A percentile compares a stretch with the other conserved stretches of the same genome.
These are phyloP conservation scores for Helichrysum umbraculigerum DNA, from an alignment of 129 eudicot species.

Conservation along the genomic window DNA sequence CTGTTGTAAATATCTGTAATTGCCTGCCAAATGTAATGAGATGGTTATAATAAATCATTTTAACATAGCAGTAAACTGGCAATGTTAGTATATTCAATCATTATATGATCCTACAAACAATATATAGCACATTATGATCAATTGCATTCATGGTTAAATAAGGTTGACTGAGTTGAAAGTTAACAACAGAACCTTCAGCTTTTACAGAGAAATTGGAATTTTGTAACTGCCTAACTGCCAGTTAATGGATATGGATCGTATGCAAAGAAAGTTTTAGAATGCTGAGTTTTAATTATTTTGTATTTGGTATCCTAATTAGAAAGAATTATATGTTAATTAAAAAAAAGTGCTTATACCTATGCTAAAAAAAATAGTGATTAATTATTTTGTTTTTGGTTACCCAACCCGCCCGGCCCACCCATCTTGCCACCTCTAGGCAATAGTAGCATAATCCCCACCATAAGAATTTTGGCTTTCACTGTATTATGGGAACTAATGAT, in stretches of 20 bases:
- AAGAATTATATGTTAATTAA: too few relatives aligned
- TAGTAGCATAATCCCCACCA: too few relatives aligned
- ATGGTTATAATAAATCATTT: neutral
- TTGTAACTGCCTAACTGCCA: neutral
- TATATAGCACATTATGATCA: neutral
- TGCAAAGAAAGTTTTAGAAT: neutral
- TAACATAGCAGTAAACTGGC: neutral
- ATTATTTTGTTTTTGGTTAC: too few relatives aligned
- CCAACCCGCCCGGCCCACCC: neutral
- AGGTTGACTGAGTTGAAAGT: constrained; percentile 5
- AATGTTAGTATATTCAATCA: neutral
- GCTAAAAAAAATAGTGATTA: too few relatives aligned
- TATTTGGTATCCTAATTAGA: neutral
- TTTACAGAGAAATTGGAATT: neutral
- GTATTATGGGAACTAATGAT: too few relatives aligned
- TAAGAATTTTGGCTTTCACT: too few relatives aligned
- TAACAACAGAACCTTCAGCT: neutral
- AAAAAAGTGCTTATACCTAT: too few relatives aligned
- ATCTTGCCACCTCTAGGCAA: too few relatives aligned
- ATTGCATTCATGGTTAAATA: constrained; percentile 6
- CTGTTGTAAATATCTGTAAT: constrained; percentile 77
- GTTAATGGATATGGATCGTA: constrained; percentile 2
- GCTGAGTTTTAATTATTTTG: neutral
- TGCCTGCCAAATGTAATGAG: constrained; percentile 52
- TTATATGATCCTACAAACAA: constrained; percentile 1